Evolutionary conservation across 768 basidiomycete genomes (phyloP).

Genomic region (Suillus subluteus): DNA sequence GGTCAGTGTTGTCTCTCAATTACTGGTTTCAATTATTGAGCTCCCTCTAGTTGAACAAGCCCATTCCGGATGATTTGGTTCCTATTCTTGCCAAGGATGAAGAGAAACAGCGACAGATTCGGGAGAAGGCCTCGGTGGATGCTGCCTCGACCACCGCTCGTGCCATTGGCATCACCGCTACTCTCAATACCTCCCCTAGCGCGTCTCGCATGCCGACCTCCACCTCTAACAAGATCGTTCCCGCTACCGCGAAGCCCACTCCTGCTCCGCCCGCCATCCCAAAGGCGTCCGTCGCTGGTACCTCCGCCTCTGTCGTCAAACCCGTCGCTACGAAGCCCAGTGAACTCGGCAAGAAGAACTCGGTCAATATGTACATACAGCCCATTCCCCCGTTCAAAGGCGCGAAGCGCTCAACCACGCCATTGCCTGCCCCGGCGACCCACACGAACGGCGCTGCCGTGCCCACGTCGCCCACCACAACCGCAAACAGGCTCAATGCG

Average conservation of each 20-base stretch:
- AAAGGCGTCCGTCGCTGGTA: conserved; percentile 20
- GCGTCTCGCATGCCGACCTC: conserved; percentile 45
- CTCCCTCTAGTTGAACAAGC: conserved; percentile 76
- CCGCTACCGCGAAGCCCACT: conserved; percentile 31
- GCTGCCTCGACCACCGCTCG: conserved; percentile 70
- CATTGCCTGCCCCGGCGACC: conserved; percentile 15
- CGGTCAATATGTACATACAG: conserved; percentile 80
- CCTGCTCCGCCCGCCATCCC: conserved; percentile 32
- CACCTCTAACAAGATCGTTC: conserved; percentile 31
- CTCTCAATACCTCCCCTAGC: conserved; percentile 46
- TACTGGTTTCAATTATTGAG: conserved; percentile 7
- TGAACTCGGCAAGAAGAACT: conserved; percentile 43
- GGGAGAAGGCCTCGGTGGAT: conserved; percentile 74
- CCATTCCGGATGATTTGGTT: conserved; percentile 93
- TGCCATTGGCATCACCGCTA: conserved; percentile 59
- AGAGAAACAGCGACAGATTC: conserved; percentile 83
- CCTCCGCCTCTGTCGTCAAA: conserved; percentile 35
- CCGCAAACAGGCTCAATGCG: conserved; percentile 74
- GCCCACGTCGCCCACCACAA: conserved; percentile 56
- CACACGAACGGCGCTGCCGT: conserved; percentile 37
- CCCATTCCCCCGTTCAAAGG: conserved; percentile 92
- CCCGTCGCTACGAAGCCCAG: conserved; percentile 32
- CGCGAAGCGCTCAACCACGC: conserved; percentile 42
- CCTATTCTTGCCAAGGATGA: conserved; percentile 93
- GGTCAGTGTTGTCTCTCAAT: conserved; percentile 47